Evolutionary conservation across 768 basidiomycete species (phyloP).

Genomic region (Termitomyces sp.): DNA sequence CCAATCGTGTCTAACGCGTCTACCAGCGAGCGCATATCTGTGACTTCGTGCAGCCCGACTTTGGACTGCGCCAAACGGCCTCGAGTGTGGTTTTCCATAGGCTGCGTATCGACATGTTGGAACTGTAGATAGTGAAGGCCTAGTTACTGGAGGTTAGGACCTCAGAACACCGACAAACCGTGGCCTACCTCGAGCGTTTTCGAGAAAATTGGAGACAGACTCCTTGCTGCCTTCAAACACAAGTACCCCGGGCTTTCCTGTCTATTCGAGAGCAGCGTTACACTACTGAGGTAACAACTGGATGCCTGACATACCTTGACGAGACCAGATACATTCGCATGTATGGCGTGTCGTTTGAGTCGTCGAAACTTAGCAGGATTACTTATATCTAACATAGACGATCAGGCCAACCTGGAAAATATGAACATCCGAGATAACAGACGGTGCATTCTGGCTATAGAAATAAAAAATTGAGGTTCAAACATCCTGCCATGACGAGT

Average conservation of each 20-base stretch:
- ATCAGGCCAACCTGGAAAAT: neutral
- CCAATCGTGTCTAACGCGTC: constrained; percentile 23
- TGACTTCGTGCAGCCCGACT: constrained; percentile 30
- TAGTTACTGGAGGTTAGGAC: neutral
- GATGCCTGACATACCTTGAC: constrained; percentile 25
- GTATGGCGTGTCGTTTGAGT: constrained; percentile 30
- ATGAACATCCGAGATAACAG: constrained; percentile 7
- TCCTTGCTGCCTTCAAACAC: constrained; percentile 32
- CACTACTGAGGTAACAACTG: too few species aligned
- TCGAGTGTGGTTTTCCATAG: constrained; percentile 11
- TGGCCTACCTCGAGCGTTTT: constrained; percentile 28
- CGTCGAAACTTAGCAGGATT: constrained; percentile 36
- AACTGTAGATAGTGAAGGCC: constrained; percentile 39
- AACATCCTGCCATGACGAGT: constrained; percentile 6
- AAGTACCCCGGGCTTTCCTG: constrained; percentile 36
- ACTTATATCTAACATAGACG: constrained; percentile 24
- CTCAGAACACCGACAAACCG: neutral
- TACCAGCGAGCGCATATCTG: constrained; percentile 28
- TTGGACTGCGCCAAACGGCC: constrained; percentile 19
- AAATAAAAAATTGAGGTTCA: constrained; percentile 21
- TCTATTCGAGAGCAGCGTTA: constrained; percentile 16
- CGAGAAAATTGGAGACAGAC: constrained; percentile 30
- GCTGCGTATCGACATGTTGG: constrained; percentile 32
- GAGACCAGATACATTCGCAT: constrained; percentile 32
- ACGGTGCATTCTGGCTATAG: constrained; percentile 41